Evolutionary conservation across 306 rosid species (phyloP).

Genomic region (Abrus pulchellus): DNA sequence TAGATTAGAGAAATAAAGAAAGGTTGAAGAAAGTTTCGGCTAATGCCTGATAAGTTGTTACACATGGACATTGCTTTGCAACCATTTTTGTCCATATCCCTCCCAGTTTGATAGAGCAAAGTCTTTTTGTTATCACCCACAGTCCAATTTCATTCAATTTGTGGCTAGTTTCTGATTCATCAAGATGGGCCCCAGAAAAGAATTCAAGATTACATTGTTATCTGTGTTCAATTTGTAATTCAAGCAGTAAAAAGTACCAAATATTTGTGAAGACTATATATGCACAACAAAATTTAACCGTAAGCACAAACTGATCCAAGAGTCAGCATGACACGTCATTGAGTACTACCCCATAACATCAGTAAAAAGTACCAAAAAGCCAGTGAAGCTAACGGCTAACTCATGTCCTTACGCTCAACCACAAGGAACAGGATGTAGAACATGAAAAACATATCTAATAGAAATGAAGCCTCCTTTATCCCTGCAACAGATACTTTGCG

Average conservation of each 20-base stretch:
- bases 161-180: constrained; percentile 35
- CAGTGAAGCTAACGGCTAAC: constrained; percentile 10
- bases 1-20: constrained; percentile 34
- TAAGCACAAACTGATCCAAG: constrained; percentile 11
- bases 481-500: constrained; percentile 10
- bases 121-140: background rate
- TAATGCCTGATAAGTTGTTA: constrained; percentile 1
- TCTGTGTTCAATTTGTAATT: background rate
- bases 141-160: constrained; percentile 38
- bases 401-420: constrained; percentile 27
- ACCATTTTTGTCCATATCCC: constrained; percentile 28
- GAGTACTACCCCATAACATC: constrained; percentile 21
- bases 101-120: background rate
- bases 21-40: constrained; percentile 23
- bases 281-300: background rate
- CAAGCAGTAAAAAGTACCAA: constrained; percentile 28
- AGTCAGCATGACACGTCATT: background rate
- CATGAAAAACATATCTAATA: background rate
- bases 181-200: background rate
- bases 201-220: constrained; percentile 10
- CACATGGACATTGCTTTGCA: constrained; percentile 26
- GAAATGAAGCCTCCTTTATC: constrained; percentile 12
- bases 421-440: background rate
- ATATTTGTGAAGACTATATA: constrained; percentile 9
- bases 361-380: constrained; percentile 5